Base-by-base conservation (phyloP, 2,329 filamentous ascomycete species). In the Cladophialophora immunda region DNA sequence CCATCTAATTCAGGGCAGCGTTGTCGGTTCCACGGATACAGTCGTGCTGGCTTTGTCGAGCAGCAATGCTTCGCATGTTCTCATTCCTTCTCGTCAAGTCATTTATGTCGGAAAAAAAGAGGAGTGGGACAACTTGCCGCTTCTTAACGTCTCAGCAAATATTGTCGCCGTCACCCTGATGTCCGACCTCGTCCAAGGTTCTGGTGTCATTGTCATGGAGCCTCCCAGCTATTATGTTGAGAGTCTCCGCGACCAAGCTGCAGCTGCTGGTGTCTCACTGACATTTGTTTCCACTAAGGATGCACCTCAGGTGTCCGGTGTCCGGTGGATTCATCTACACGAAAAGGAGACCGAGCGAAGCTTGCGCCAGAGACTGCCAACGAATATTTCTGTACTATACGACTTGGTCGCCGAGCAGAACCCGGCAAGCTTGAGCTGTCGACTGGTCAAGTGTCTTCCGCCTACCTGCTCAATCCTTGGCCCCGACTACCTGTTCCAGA, bases 401-500 rank as follows among this genome's bases (percentile, higher is more conserved):
- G 58, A 61, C n/a, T 61, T 61, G 41, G 22, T 61, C 55, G 58
- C 58, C 58, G 58, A 61, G 54, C 58, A 61, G 58, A 61, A 61
- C 25, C 58, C 58, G 41, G 58, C 58, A 32, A 61, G 58, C n/a
- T 30, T 61, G 29, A 61, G 58, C 58, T n/a, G 25, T 61, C 58
- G 58, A 27, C 41, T 61, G 5, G 19, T 61, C 38, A 61, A 22
- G 32, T 61, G 58, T 61, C 41, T 61, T 61, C 58, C 58, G 55
- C 58, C 58, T 61, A 30, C 17, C 58, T 61, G 58, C 58, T 54
- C 34, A 13, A 29, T 52, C 58, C 41, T 38, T 29, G 58, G 58
- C 9, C 38, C 34, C n/a, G 34, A 61, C 19, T 13, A 47, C 69
- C 76, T 77, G 65, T 47, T 47, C 19, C 41, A 47, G 7, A 47